These are phyloP conservation scores for Handroanthus guayacan DNA, from an alignment of 257 asterid species.

Conservation along the genomic window DNA sequence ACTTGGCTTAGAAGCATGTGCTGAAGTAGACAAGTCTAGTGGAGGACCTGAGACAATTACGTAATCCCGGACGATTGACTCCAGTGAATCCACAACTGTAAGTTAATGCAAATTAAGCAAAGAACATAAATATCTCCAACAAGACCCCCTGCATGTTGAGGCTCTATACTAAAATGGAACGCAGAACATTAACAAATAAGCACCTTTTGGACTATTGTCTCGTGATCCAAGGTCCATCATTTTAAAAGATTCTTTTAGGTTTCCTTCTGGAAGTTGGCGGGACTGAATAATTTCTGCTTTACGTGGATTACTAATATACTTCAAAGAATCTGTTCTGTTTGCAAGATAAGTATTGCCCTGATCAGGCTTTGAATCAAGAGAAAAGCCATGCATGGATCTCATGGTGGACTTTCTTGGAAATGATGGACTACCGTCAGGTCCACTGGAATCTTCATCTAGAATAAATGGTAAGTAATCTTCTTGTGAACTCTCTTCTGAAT, in stretches of 20 bases:
- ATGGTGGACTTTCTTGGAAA: constrained; percentile 53
- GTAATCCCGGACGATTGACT: constrained; percentile 89
- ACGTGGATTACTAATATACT: constrained; percentile 38
- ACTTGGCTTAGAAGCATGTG: constrained; percentile 55
- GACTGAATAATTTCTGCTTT: constrained; percentile 48
- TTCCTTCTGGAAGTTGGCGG: constrained; percentile 59
- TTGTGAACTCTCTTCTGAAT: constrained; percentile 59
- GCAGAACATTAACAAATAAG: constrained; percentile 33
- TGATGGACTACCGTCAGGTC: constrained; percentile 65
- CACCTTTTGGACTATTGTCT: constrained; percentile 63
- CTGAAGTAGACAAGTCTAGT: constrained; percentile 65
- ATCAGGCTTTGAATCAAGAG: constrained; percentile 61
- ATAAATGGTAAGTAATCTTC: constrained; percentile 84
- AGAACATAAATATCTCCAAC: constrained; percentile 22
- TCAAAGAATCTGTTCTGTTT: constrained; percentile 44
- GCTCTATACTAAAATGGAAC: constrained; percentile 14
- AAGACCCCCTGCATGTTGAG: constrained; percentile 31
- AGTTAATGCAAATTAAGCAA: constrained; percentile 37
- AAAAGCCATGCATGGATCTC: constrained; percentile 64
- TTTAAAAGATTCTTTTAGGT: constrained; percentile 62
- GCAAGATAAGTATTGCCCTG: constrained; percentile 49
- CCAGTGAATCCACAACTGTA: constrained; percentile 72
- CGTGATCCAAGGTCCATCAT: constrained; percentile 47
- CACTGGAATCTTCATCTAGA: constrained; percentile 73
- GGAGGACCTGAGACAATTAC: constrained; percentile 88